Conservation (phyloP, 345 rosid species). For the Firmiana major region DNA sequence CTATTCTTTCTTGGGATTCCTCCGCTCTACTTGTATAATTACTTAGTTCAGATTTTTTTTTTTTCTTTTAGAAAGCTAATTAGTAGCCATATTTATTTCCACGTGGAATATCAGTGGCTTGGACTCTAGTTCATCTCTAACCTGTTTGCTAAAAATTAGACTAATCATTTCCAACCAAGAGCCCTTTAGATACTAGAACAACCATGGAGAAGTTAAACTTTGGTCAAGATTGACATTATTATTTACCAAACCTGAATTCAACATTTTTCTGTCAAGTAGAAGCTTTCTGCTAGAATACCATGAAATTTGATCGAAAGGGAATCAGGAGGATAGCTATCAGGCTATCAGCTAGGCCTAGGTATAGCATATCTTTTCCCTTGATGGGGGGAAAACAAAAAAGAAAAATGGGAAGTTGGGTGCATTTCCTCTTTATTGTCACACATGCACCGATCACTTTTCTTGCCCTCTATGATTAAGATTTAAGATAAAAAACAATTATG, state of each 20-base stretch:
- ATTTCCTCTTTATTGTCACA: conserved; percentile 1
- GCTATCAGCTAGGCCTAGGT: not conserved
- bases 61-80: not conserved
- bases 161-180: conserved; percentile 22
- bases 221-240: too few species aligned
- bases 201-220: not conserved
- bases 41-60: not conserved
- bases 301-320: not conserved
- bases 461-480: not conserved
- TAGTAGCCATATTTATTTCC: conserved; percentile 7
- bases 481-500: not conserved
- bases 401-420: not conserved
- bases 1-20: conserved; percentile 78
- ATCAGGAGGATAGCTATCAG: not conserved
- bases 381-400: not conserved
- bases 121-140: conserved; percentile 16
- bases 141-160: conserved; percentile 21
- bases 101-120: conserved; percentile 15
- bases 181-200: not conserved
- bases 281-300: not conserved
- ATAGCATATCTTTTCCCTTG: not conserved
- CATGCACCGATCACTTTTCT: not conserved
- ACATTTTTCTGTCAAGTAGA: not conserved
- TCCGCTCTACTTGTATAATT: conserved; percentile 30
- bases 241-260: not conserved